These are phyloP conservation scores for Geranomyces michiganensis DNA, from an alignment of 192 early-diverging fungal species.

Conservation along the genomic window DNA sequence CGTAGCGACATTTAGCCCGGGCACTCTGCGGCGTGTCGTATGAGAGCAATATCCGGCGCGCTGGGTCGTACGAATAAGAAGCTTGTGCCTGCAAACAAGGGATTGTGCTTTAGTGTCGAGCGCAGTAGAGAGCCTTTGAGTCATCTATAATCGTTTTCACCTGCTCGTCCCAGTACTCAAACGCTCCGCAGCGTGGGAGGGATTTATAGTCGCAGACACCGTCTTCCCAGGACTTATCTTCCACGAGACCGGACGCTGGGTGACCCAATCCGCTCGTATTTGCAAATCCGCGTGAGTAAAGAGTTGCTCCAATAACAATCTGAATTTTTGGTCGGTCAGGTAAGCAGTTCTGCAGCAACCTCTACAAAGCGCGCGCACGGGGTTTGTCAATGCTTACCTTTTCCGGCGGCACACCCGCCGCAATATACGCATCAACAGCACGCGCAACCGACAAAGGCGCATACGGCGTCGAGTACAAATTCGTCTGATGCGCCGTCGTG, in stretches of 20 bases:
- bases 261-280: slow-evolving; percentile 66
- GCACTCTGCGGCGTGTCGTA: slow-evolving; percentile 69
- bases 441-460: slow-evolving; percentile 61
- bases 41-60: slow-evolving; percentile 69
- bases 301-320: slow-evolving; percentile 85
- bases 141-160: not conserved
- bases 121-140: no score
- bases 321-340: no score
- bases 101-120: no score
- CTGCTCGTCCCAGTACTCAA: slow-evolving; percentile 75
- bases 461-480: slow-evolving; percentile 68
- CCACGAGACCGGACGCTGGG: slow-evolving; percentile 64
- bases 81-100: slow-evolving; percentile 48
- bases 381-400: no score
- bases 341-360: no score
- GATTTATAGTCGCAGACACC: slow-evolving; percentile 91
- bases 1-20: slow-evolving; percentile 46
- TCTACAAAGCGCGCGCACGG: no score
- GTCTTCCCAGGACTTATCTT: slow-evolving; percentile 83
- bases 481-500: slow-evolving; percentile 84
- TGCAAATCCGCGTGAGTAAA: slow-evolving; percentile 92
- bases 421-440: slow-evolving; percentile 55
- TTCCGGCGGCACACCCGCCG: slow-evolving; percentile 4
- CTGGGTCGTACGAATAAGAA: slow-evolving; percentile 79
- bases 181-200: slow-evolving; percentile 66